A percentile compares a stretch with the other conserved stretches of the same genome.
Conservation (phyloP, 2,329 filamentous ascomycete genomes). For the Furcasterigmium furcatum region DNA sequence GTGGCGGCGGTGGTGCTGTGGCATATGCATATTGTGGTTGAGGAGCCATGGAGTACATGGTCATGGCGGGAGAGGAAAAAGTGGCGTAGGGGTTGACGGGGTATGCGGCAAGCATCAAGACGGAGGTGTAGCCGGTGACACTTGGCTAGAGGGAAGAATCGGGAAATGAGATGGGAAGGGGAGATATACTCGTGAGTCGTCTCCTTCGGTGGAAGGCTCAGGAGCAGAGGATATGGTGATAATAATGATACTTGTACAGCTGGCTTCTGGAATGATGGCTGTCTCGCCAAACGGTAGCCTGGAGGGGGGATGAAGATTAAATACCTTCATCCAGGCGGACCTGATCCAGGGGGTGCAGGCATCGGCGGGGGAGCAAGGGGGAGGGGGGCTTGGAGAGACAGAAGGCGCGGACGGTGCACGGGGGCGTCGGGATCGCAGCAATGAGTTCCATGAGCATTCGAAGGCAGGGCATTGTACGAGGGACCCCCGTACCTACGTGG, state of each 20-base stretch:
- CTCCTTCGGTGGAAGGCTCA: not conserved
- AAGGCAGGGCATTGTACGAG: no score
- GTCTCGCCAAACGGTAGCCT: not conserved
- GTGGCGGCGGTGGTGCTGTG: slow-evolving; percentile 28
- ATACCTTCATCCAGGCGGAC: not conserved
- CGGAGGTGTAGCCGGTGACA: not conserved
- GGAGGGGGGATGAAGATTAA: not conserved
- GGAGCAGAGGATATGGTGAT: not conserved
- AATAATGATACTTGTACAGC: not conserved
- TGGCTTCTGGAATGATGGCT: not conserved
- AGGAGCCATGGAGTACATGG: slow-evolving; percentile 39
- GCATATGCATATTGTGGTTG: slow-evolving; percentile 37
- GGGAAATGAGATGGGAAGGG: no score
- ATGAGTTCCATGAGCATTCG: no score
- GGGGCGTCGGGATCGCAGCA: no score
- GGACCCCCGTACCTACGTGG: no score
- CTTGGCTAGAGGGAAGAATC: no score
- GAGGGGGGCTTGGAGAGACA: not conserved
- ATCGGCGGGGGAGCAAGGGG: not conserved
- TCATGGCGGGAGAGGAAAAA: slow-evolving; percentile 5
- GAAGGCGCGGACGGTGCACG: not conserved
- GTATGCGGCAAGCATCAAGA: not conserved
- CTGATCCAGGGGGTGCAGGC: not conserved
- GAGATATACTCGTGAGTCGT: no score
- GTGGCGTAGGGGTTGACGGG: not conserved